Evolutionary conservation across 495 filamentous ascomycete species (phyloP).

Genomic region (Xylaria bambusicola): DNA sequence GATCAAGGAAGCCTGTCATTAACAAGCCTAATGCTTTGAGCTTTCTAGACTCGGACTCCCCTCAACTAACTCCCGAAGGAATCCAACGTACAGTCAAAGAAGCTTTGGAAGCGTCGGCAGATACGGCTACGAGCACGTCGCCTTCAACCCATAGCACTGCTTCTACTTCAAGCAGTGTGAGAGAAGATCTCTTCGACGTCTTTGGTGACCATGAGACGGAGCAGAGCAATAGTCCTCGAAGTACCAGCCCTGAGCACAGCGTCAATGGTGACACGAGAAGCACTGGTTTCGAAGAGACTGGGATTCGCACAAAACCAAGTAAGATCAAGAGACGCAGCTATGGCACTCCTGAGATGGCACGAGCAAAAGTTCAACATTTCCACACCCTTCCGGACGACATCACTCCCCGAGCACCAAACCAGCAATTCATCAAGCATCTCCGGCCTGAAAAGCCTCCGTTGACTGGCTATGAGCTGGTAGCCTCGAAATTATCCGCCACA

Average conservation of each 20-base stretch:
- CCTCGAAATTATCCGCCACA: constrained; percentile 58
- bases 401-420: constrained; percentile 30
- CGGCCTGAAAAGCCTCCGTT: constrained; percentile 42
- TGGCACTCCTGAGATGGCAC: constrained; percentile 37
- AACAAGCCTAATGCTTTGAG: constrained; percentile 33
- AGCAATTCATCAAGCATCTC: constrained; percentile 30
- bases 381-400: constrained; percentile 33
- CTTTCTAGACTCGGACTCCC: constrained; percentile 38
- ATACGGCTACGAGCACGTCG: constrained; percentile 22
- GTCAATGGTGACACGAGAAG: constrained; percentile 29
- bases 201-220: constrained; percentile 43
- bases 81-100: constrained; percentile 34
- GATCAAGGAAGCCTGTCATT: constrained; percentile 27
- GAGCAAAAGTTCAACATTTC: constrained; percentile 31
- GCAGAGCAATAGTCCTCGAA: no score
- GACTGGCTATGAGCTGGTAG: constrained; percentile 69
- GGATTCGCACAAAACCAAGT: constrained; percentile 13
- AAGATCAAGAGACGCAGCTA: constrained; percentile 30
- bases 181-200: constrained; percentile 36
- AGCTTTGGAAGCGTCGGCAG: constrained; percentile 31
- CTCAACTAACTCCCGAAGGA: constrained; percentile 31
- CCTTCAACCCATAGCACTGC: constrained; percentile 34
- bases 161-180: constrained; percentile 38
- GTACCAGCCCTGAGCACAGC: constrained; percentile 48
- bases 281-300: constrained; percentile 12